Conservation (phyloP, 805 yeast species). For the Jamesozyma lodderae region DNA sequence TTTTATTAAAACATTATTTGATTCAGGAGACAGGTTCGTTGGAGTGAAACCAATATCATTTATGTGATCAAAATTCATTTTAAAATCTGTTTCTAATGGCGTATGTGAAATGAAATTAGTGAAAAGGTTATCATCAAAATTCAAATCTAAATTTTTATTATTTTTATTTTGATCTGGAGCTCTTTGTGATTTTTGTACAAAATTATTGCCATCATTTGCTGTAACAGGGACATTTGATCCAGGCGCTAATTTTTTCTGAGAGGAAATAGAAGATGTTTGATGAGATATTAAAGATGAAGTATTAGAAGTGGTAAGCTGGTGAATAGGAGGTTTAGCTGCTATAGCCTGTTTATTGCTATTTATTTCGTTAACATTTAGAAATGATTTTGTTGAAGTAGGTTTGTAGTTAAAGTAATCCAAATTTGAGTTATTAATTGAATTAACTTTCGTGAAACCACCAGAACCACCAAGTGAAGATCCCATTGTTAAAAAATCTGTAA, state of each 20-base stretch:
- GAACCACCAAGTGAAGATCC: constrained; percentile 35
- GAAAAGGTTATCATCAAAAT: constrained; percentile 4
- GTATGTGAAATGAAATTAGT: constrained; percentile 8
- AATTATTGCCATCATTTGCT: too few relatives aligned
- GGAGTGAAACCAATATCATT: constrained; percentile 49
- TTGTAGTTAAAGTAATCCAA: constrained; percentile 30
- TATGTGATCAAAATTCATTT: constrained; percentile 37
- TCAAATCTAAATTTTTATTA: not conserved
- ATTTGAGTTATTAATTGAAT: constrained; percentile 23
- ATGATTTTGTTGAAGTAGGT: constrained; percentile 3
- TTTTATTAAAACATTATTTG: not conserved
- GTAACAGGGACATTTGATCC: too few relatives aligned
- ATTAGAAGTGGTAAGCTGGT: too few relatives aligned
- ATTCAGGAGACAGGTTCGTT: not conserved
- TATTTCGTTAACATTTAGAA: constrained; percentile 2
- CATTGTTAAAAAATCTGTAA: constrained; percentile 34
- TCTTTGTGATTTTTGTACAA: too few relatives aligned
- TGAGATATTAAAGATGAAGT: too few relatives aligned
- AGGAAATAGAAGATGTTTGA: not conserved
- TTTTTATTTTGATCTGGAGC: not conserved
- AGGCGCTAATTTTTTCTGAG: too few relatives aligned
- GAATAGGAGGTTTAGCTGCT: too few relatives aligned
- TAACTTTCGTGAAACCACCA: constrained; percentile 30
- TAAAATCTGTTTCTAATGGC: constrained; percentile 43
- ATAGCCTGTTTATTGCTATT: too few relatives aligned